Base-by-base conservation (phyloP, 352 stramenopile genomes). In the Globisporangium spinosum region DNA sequence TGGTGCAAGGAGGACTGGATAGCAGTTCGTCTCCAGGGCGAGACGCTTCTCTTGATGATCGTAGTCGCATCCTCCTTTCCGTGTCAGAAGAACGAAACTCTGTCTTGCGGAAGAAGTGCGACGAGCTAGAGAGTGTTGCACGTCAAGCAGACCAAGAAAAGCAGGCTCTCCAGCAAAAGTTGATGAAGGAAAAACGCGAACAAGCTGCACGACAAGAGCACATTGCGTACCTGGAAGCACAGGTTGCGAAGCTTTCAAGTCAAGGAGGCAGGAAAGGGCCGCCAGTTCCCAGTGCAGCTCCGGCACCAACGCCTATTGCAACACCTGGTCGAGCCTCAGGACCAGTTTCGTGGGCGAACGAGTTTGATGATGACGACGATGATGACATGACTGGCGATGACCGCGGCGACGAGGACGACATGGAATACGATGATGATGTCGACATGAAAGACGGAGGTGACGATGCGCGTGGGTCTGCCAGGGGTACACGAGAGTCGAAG, bases 21-120 rank as follows among this genome's bases (percentile, higher is more conserved):
- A 70, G 76, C 23, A 47, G n/a, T 20, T 49, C 34, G 23, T 70
- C 65, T n/a, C 47, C 58, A 10, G 45, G 45, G 22, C 43, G 43
- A 15, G 65, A 65, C 7, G 43, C 43, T 1, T 59, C 65, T 3
- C 54, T 90, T 13, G 82, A 90, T 55, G 84, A 91, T 32, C 83
- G 77, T 12, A 82, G 73, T 29, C 84, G 85, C 3, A 74, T 91
- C 22, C 71, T 94, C n/a, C 55, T 91, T 23, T 92, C 78, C 17
- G 86, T 92, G 2, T 89, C 83, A 10, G 85, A 95, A 68, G 85
- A 95, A 63, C 73, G 82, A 43, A 94, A 93, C 43, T 68, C 77
- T 2, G 73, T 81, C n/a, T 67, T 95, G 53, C 72, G 73, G 20
- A 84, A 90, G 54, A 91, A 91, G 57, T 95, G 84, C 61, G 86